A percentile compares a stretch with the other conserved stretches of the same genome.
These are phyloP conservation scores for Salvia rosmarinus DNA, from an alignment of 257 asterid genomes.

Conservation along the genomic window DNA sequence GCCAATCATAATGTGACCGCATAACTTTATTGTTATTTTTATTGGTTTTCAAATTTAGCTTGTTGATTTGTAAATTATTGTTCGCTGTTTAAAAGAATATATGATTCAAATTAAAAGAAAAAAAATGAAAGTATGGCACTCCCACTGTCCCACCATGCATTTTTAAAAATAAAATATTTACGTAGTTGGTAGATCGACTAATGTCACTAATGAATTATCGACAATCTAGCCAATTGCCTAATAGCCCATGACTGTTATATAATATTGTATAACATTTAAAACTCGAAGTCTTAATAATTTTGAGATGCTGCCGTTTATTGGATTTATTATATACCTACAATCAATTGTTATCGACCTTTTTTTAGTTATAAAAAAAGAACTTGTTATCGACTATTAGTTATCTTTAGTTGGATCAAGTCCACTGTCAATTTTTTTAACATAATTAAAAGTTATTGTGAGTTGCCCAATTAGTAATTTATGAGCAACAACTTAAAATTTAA, in stretches of 20 bases:
- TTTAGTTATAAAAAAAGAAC: no score
- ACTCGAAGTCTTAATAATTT: background rate
- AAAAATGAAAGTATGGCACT: no score
- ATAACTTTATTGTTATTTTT: no score
- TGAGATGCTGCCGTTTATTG: background rate
- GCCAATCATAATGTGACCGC: no score
- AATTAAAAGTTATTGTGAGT: background rate
- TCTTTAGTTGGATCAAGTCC: background rate
- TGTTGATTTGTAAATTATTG: no score
- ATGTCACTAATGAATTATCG: background rate
- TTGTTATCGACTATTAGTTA: no score
- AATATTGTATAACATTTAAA: no score
- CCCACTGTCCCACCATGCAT: background rate
- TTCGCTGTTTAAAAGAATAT: no score
- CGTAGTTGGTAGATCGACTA: background rate
- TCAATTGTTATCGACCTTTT: background rate
- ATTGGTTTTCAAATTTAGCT: no score
- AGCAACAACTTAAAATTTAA: no score
- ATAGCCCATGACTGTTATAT: no score
- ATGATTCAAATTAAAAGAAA: no score
- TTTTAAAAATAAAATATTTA: background rate
- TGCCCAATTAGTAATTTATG: background rate
- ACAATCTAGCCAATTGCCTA: background rate
- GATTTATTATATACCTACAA: background rate
- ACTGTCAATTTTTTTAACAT: background rate